These are phyloP conservation scores for Rhodotorula sp. DNA, from an alignment of 1,284 basidiomycete genomes.

Conservation along the genomic window DNA sequence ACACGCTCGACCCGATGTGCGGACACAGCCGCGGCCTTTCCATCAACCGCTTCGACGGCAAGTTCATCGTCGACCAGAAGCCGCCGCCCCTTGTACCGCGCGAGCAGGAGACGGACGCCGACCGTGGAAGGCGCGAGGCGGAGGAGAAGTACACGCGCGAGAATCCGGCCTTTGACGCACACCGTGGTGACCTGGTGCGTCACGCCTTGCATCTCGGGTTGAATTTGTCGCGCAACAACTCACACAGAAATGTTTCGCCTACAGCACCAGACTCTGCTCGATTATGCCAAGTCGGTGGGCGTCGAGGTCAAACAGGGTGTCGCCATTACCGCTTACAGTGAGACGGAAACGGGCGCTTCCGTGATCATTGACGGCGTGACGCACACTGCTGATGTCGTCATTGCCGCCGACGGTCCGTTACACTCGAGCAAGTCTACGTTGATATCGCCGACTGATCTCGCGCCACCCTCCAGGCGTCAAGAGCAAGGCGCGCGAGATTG, in stretches of 20 bases:
- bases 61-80: slow-evolving; percentile 18
- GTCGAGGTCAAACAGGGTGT: slow-evolving; percentile 16
- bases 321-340: slow-evolving; percentile 7
- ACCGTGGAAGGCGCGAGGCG: not conserved
- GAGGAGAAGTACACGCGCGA: slow-evolving; percentile 10
- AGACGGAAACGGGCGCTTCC: not conserved
- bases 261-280: slow-evolving; percentile 15
- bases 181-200: slow-evolving; percentile 15
- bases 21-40: slow-evolving; percentile 8
- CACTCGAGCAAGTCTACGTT: too few species aligned
- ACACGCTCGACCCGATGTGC: slow-evolving; percentile 17
- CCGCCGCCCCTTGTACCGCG: slow-evolving; percentile 11
- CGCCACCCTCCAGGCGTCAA: slow-evolving; percentile 10
- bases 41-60: slow-evolving; percentile 15
- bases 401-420: slow-evolving; percentile 7
- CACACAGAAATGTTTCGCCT: not conserved
- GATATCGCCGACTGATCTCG: not conserved
- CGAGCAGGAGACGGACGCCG: slow-evolving; percentile 13
- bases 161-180: slow-evolving; percentile 8
- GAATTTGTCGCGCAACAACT: too few species aligned
- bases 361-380: slow-evolving; percentile 16
- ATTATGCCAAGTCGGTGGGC: slow-evolving; percentile 14
- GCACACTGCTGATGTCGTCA: slow-evolving; percentile 23
- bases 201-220: too few species aligned
- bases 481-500: slow-evolving; percentile 18